Percentiles rank a stretch among this genome's conserved stretches.
Conservation (phyloP, 2,329 filamentous ascomycete species). For the Cladobotryum protrusum region DNA sequence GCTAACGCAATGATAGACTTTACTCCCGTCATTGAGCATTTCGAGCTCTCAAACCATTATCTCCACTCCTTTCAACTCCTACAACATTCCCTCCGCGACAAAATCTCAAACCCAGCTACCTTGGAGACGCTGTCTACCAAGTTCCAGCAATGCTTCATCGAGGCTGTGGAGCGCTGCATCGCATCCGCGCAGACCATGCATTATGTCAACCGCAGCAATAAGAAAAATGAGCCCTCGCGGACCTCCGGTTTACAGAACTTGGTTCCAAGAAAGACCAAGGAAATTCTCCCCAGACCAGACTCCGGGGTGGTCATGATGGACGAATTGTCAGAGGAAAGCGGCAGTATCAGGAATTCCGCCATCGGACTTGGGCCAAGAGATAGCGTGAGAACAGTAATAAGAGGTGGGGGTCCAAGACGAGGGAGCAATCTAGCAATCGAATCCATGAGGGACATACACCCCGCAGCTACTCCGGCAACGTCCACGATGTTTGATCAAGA, state of each 20-base stretch:
- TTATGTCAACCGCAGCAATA: constrained; percentile 36
- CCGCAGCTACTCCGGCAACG: constrained; percentile 13
- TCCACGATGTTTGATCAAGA: constrained; percentile 13
- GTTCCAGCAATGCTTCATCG: constrained; percentile 36
- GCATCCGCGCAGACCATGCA: constrained; percentile 30
- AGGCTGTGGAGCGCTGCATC: constrained; percentile 33
- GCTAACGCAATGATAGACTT: constrained; percentile 25
- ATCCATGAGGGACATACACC: constrained; percentile 16
- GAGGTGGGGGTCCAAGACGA: constrained; percentile 11
- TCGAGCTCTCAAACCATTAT: constrained; percentile 31
- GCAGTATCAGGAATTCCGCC: constrained; percentile 19
- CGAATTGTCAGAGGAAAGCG: constrained; percentile 31
- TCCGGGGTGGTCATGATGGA: constrained; percentile 35
- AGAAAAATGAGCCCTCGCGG: constrained; percentile 27
- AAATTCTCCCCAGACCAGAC: constrained; percentile 27
- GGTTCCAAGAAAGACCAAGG: constrained; percentile 19
- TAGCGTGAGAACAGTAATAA: constrained; percentile 27
- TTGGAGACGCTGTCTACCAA: constrained; percentile 34
- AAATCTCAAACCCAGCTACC: constrained; percentile 31
- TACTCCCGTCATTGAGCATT: constrained; percentile 36
- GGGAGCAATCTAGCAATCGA: constrained; percentile 22
- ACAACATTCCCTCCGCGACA: constrained; percentile 28
- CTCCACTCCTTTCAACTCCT: constrained; percentile 28
- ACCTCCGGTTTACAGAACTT: constrained; percentile 16
- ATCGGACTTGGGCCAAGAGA: constrained; percentile 21